Conservation (phyloP, 2,329 filamentous ascomycete genomes). For the Rhexocercosporidium sp. region DNA sequence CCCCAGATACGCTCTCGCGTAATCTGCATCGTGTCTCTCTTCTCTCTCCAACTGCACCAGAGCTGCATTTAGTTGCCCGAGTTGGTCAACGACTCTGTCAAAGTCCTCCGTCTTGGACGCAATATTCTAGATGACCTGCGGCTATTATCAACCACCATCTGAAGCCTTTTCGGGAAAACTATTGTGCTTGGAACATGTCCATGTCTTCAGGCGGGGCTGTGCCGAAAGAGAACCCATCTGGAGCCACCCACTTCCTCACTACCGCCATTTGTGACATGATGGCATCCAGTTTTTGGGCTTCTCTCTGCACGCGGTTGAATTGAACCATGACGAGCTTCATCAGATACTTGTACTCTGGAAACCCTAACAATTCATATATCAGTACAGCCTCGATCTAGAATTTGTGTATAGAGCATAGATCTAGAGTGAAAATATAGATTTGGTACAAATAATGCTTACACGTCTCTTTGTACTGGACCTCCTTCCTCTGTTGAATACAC, state of each 20-base stretch:
- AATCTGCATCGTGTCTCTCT: background rate
- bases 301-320: background rate
- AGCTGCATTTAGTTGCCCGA: background rate
- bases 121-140: background rate
- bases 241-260: background rate
- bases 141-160: background rate
- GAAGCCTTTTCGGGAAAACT: background rate
- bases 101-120: background rate
- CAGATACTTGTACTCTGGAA: background rate
- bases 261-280: background rate
- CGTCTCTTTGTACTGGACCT: background rate
- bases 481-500: background rate
- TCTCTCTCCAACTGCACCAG: background rate
- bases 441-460: background rate
- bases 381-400: background rate
- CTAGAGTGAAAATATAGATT: background rate
- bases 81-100: background rate
- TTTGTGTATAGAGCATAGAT: background rate
- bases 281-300: background rate
- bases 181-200: background rate
- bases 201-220: background rate
- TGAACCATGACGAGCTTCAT: background rate
- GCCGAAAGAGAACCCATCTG: background rate
- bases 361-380: background rate
- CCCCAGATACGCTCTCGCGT: background rate